Conservation (phyloP, 805 yeast genomes). For the Scheffersomyces spartinae region DNA sequence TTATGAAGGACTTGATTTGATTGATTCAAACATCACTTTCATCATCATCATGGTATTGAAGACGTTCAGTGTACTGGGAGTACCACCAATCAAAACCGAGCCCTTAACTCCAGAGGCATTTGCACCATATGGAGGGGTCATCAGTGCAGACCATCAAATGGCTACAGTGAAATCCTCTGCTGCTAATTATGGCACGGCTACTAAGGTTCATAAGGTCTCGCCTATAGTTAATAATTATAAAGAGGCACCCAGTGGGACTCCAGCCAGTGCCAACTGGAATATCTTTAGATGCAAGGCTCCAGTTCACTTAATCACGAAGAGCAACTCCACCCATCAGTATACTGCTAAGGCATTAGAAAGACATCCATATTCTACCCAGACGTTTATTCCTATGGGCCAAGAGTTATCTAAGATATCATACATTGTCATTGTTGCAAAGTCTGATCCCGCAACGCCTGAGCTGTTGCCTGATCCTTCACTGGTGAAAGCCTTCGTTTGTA, state of each 20-base stretch:
- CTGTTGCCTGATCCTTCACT: conserved; percentile 51
- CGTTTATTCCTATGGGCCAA: conserved; percentile 85
- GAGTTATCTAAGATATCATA: conserved; percentile 38
- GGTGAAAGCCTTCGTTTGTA: conserved; percentile 59
- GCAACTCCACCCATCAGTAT: conserved; percentile 18
- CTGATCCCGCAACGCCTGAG: conserved; percentile 24
- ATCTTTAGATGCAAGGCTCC: conserved; percentile 77
- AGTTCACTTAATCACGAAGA: conserved; percentile 34
- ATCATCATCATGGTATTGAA: conserved; percentile 37
- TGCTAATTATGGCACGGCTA: conserved; percentile 94
- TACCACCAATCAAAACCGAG: conserved; percentile 30
- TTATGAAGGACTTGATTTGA: too few relatives aligned
- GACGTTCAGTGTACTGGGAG: conserved; percentile 17
- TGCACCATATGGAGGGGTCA: conserved; percentile 60
- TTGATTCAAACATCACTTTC: too few relatives aligned
- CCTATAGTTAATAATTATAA: conserved; percentile 45
- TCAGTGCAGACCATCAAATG: conserved; percentile 70
- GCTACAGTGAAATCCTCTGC: conserved; percentile 26
- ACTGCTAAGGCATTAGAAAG: conserved; percentile 67
- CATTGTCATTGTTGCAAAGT: conserved; percentile 70
- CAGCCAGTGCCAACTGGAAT: conserved; percentile 64
- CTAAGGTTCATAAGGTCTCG: conserved; percentile 63
- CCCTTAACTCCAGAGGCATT: conserved; percentile 59
- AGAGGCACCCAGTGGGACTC: conserved; percentile 32
- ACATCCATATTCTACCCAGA: conserved; percentile 83